phyloP scores from a whole-genome alignment of 2,329 filamentous ascomycete species.

The Chaetomium olivaceum region DNA sequence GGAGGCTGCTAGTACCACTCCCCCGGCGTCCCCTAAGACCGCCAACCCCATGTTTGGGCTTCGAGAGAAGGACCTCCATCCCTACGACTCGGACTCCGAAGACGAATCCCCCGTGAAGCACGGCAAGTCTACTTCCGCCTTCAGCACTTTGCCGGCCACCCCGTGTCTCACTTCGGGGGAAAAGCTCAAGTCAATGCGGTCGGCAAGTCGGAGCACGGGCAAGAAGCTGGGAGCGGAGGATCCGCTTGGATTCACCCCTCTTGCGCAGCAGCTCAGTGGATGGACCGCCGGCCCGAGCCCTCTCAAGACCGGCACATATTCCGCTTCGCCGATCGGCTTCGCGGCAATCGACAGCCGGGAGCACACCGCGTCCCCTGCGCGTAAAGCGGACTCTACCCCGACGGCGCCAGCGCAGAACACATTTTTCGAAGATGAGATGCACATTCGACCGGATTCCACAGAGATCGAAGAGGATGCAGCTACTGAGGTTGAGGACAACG shows the following conservation, averaged over 20 bases:
- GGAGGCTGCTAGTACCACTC: slow-evolving; percentile 32
- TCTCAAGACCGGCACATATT: slow-evolving; percentile 40
- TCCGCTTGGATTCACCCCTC: slow-evolving; percentile 61
- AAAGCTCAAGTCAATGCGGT: slow-evolving; percentile 13
- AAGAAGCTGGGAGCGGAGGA: slow-evolving; percentile 31
- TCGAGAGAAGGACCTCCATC: slow-evolving; percentile 50
- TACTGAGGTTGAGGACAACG: slow-evolving; percentile 32
- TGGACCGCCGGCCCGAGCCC: slow-evolving; percentile 64
- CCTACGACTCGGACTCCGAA: slow-evolving; percentile 56
- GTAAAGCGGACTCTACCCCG: slow-evolving; percentile 30
- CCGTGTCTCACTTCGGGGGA: slow-evolving; percentile 42
- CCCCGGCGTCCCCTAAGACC: slow-evolving; percentile 36
- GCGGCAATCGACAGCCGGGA: slow-evolving; percentile 24
- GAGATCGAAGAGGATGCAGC: slow-evolving; percentile 41
- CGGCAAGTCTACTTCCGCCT: slow-evolving; percentile 33
- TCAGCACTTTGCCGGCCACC: slow-evolving; percentile 43
- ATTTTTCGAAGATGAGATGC: slow-evolving; percentile 66
- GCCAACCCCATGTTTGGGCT: slow-evolving; percentile 44
- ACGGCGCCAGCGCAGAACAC: slow-evolving; percentile 45
- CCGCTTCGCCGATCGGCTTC: slow-evolving; percentile 30
- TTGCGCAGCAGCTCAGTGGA: slow-evolving; percentile 60
- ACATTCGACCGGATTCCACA: slow-evolving; percentile 36
- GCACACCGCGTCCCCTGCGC: slow-evolving; percentile 35
- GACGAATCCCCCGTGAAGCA: slow-evolving; percentile 48
- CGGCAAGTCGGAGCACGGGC: slow-evolving; percentile 34